Base-by-base conservation (phyloP, 2,329 filamentous ascomycete genomes). In the Tolypocladium capitatum region DNA sequence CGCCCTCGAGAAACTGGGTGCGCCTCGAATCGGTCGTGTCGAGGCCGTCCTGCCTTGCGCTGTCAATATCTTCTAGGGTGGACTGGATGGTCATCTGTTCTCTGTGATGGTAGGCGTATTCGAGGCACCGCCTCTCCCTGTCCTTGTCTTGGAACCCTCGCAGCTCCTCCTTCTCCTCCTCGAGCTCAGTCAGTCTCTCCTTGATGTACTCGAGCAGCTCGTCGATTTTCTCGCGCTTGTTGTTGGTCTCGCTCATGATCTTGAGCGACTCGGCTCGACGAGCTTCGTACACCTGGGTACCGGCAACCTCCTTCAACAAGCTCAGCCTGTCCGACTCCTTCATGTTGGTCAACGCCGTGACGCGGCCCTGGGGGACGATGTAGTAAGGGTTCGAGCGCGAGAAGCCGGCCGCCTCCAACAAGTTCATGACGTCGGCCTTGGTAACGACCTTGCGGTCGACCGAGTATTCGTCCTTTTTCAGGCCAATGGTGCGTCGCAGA, bases 401-500 rank as follows among this genome's bases (percentile, higher is more conserved):
- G 67, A 98, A 97, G 20, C 92, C 92, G 14, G 92, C 92, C 8
- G 89, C 94, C 65, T 98, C 92, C 38, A 98, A 77, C 34, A 98
- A 76, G 63, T 95, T 94, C 74, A 94, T 86, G 50, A 98, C 91
- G 63, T 98, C 92, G 52, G 82, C 78, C 64, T 94, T 95, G 34
- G 90, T 95, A 32, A 90, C 87, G 55, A 94, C 94, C 70, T 96
- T 98, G 63, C 90, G 86, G 67, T 98, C 92, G 30, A 98, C 79
- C 1, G 91, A 94, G 65, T 97, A 98, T 70, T 98, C 92, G 63
- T 98, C 92, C 69, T 98, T 98, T 69, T 98, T 97, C 53, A 91
- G 75, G 46, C 91, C 92, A 64, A 98, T 98, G 0, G 92, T 97
- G 41, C 92, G 85, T 52, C 94, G 85, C 49, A 98, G 72, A 38